Base-by-base conservation (phyloP, 192 early-diverging fungal species). In the Chytriomyces hyalinus region DNA sequence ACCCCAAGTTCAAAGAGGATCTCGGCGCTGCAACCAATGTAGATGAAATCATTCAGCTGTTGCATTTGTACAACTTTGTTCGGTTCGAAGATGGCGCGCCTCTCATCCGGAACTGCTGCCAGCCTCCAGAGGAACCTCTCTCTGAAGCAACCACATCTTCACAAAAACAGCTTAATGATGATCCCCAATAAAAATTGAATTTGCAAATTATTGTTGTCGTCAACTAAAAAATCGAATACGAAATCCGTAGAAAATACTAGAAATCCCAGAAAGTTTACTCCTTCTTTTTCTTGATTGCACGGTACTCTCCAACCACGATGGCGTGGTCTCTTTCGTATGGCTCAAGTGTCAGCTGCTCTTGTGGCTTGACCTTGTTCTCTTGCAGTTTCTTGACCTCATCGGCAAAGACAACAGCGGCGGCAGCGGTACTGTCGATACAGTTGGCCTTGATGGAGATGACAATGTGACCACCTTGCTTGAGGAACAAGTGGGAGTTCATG, bases 361-460 rank as follows among this genome's bases (percentile, higher is more conserved):
- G 90, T 61, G 96, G 96, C 89, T 93, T 96, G 74, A 96, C 91
- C 80, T 90, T 87, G 68, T 93, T 91, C 79, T 91, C 90, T 80
- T 93, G 90, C n/a, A 96, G 87, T 89, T 98, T 98, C 86, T 96
- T 93, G 68, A 99, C 94, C 86, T 99, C 97, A 74, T 91, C 85
- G 26, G 98, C 98, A 86, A 99, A 99, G 48, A 98, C 98, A 57
- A 92, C 95, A 61, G 93, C 89, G 44, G 98, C 95, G 81, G 93
- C 94, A 43, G 96, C 95, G 15, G 96, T 99, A n/a, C 96, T 98
- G 87, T 99, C 98, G 85, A 99, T 99, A 88, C 96, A 99, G 89
- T 97, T 97, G 68, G 97, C 98, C 85, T 99, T 99, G 91, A 99
- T 97, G 66, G 95, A 97, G 79, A 98, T 98, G 66, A 97, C 97